Base-by-base conservation (phyloP, 164 flowering plant species). In the Vitis rupestris region DNA sequence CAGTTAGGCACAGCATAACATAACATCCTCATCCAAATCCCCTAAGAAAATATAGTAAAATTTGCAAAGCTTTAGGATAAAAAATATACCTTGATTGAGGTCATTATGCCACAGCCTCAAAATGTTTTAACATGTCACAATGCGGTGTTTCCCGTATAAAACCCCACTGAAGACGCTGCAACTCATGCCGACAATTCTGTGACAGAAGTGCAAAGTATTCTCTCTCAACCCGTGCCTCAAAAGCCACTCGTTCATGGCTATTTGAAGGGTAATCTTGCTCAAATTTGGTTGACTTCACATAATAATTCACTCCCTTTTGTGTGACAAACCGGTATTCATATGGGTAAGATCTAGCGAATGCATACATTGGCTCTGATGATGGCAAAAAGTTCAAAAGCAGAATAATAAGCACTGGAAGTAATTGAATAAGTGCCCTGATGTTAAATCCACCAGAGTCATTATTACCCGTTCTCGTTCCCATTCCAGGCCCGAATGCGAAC, bases 141-240 rank as follows among this genome's bases (percentile, higher is more conserved):
- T 87, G 74, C 2, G 97, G 97, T 10, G 89, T 89, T 70, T 89
- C 82, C 11, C 76, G 66, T 3, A 78, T 49, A 48, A 80, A 76
- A 9, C 98, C 98, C 98, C 97, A 94, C 52, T 84, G 84, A 48
- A 73, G 78, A 50, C 94, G 81, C 80, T 90, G 96, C 82, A 84
- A 6, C 84, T 91, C 98, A 59, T 69, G 62, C 75, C 85, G 82
- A 63, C 98, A 94, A 76, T 94, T 84, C 67, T 88, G 90, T 1
- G 82, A 19, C 7, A 92, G 83, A 53, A 81, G 65, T 0, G 80
- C 67, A 31, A 74, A 76, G 69, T 89, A 94, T 3, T 92, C 96
- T 50, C 78, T 75, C 68, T 94, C 96, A 52, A 94, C 81, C 50
- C 65, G 72, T 15, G 44, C 31, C 64, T 94, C 97, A 55, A 91